Evolutionary conservation across 1,139 yeast genomes (phyloP).

Genomic region (Taphrina confusa): DNA sequence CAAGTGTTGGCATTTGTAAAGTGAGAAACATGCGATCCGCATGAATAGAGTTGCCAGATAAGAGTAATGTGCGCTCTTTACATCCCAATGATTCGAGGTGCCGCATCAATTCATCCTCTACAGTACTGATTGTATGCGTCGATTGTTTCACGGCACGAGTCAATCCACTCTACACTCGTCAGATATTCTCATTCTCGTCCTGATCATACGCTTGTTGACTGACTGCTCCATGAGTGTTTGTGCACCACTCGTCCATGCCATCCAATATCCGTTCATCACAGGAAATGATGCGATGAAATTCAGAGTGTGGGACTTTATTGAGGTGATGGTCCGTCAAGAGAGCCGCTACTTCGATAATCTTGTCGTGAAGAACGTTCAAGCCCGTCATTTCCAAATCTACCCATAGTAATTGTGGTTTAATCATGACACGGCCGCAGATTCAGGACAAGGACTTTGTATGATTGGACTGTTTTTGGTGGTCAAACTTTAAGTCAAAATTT

Average conservation of each 20-base stretch:
- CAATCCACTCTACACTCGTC: slow-evolving; percentile 59
- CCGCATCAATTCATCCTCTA: slow-evolving; percentile 61
- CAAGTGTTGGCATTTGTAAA: slow-evolving; percentile 74
- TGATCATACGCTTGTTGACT: slow-evolving; percentile 13
- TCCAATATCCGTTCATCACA: slow-evolving; percentile 66
- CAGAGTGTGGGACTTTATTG: slow-evolving; percentile 62
- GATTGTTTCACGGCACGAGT: slow-evolving; percentile 66
- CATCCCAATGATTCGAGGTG: slow-evolving; percentile 63
- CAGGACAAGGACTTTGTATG: no score
- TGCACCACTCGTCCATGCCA: slow-evolving; percentile 83
- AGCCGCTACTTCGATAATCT: slow-evolving; percentile 89
- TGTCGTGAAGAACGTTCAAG: slow-evolving; percentile 64
- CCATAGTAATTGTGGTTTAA: slow-evolving; percentile 23
- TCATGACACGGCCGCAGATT: no score
- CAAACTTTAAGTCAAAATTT: no score
- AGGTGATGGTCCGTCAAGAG: slow-evolving; percentile 80
- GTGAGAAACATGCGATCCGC: slow-evolving; percentile 86
- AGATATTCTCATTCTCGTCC: not conserved
- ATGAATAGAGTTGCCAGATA: slow-evolving; percentile 92
- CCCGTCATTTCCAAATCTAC: slow-evolving; percentile 74
- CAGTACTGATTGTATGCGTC: slow-evolving; percentile 58
- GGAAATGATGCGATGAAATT: slow-evolving; percentile 80
- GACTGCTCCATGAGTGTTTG: slow-evolving; percentile 64
- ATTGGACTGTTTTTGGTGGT: no score
- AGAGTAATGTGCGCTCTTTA: slow-evolving; percentile 56